Percentiles rank a stretch among this genome's conserved stretches.
Evolutionary conservation across 176 grass and related monocot species (phyloP).

Genomic region (Avena sativa): DNA sequence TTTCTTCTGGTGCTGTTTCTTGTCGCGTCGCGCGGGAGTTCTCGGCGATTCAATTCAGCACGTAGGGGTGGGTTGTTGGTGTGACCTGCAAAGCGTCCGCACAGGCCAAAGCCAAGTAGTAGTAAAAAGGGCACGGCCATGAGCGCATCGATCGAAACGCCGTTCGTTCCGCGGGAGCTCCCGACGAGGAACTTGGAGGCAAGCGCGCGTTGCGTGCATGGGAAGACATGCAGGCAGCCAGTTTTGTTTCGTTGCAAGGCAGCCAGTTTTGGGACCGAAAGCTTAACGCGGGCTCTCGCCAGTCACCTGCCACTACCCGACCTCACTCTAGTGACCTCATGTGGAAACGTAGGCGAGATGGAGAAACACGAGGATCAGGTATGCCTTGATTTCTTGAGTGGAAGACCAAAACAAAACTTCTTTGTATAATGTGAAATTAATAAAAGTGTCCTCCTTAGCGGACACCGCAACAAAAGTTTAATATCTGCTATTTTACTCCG

Average conservation of each 20-base stretch:
- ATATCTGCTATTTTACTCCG: no score
- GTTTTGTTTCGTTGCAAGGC: not conserved
- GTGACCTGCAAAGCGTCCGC: not conserved
- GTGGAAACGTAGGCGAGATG: not conserved
- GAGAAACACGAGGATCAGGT: no score
- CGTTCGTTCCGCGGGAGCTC: not conserved
- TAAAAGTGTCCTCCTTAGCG: no score
- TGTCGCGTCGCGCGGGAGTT: not conserved
- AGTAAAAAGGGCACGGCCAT: slow-evolving; percentile 16
- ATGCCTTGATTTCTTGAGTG: no score
- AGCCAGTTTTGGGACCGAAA: not conserved
- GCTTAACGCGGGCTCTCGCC: not conserved
- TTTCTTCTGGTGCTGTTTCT: slow-evolving; percentile 1
- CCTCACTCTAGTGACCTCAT: not conserved
- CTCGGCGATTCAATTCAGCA: not conserved
- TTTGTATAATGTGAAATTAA: no score
- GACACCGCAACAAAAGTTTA: no score
- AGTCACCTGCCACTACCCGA: not conserved
- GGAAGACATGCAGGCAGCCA: not conserved
- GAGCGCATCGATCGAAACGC: not conserved
- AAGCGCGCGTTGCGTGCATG: not conserved
- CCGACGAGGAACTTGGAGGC: not conserved
- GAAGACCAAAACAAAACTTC: no score
- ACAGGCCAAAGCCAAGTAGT: not conserved
- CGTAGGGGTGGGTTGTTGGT: not conserved